Conservation (phyloP, 2,329 filamentous ascomycete genomes). For the Ceratocystis lukuohia region DNA sequence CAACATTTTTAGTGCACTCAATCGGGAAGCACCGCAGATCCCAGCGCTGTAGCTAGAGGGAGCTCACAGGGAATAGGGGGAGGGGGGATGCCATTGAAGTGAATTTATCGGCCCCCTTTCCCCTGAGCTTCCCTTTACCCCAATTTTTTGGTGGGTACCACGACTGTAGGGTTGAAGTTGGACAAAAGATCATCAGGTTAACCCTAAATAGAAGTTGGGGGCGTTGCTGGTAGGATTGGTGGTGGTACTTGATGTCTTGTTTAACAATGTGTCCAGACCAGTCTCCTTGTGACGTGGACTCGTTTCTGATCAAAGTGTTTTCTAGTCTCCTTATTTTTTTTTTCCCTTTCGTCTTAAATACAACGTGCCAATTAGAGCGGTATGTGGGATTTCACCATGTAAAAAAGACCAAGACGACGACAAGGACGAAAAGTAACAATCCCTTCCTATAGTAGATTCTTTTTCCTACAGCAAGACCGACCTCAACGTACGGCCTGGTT, state of each 20-base stretch:
- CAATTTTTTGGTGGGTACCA: background rate
- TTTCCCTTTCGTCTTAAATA: too few species aligned
- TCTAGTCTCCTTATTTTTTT: background rate
- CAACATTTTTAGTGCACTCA: background rate
- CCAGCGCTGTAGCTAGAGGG: background rate
- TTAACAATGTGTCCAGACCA: background rate
- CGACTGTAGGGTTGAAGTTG: background rate
- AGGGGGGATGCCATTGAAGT: background rate
- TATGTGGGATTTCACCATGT: too few species aligned
- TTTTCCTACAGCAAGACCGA: too few species aligned
- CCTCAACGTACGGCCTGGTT: too few species aligned
- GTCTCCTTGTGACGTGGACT: background rate
- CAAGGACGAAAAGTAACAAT: too few species aligned
- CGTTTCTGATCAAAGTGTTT: background rate
- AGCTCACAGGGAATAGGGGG: background rate
- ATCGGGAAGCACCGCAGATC: background rate
- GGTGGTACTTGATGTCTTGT: background rate
- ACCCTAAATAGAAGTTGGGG: background rate
- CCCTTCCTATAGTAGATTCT: too few species aligned
- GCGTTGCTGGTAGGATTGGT: too few species aligned
- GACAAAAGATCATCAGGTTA: background rate
- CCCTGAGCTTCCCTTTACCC: background rate
- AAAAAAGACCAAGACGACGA: too few species aligned
- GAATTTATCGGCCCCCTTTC: background rate
- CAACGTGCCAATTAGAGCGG: too few species aligned